Conservation (phyloP, 129 eudicot species). For the Flaveria bidentis region DNA sequence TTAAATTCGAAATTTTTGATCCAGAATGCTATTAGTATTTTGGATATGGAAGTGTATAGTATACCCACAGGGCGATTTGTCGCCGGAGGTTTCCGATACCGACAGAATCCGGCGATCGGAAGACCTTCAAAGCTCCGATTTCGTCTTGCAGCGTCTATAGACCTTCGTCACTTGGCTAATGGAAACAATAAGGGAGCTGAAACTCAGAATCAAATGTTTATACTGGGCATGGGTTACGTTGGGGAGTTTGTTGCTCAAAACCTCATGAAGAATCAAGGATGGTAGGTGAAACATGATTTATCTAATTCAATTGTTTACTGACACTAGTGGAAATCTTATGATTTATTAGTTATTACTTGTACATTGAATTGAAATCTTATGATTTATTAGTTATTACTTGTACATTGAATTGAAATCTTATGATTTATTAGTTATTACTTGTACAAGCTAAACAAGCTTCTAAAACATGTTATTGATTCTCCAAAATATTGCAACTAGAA, state of each 20-base stretch:
- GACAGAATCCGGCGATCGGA: slow-evolving; percentile 5
- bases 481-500: not conserved
- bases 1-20: too few relatives aligned
- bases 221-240: slow-evolving; percentile 88
- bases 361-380: slow-evolving; percentile 54
- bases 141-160: slow-evolving; percentile 21
- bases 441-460: slow-evolving; percentile 16
- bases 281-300: slow-evolving; percentile 39
- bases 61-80: slow-evolving; percentile 13
- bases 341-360: not conserved
- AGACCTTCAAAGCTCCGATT: slow-evolving; percentile 11
- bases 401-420: slow-evolving; percentile 55
- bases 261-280: slow-evolving; percentile 62
- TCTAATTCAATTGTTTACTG: not conserved
- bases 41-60: slow-evolving; percentile 20
- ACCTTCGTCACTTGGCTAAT: slow-evolving; percentile 5
- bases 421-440: slow-evolving; percentile 55
- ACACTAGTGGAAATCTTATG: not conserved
- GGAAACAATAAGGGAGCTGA: slow-evolving; percentile 11
- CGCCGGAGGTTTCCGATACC: slow-evolving; percentile 9
- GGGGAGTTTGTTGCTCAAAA: slow-evolving; percentile 74
- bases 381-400: slow-evolving; percentile 61
- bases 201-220: slow-evolving; percentile 57
- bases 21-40: too few relatives aligned
- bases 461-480: not conserved